Percentiles rank a stretch among this genome's conserved stretches.
Evolutionary conservation across 2,329 filamentous ascomycete species (phyloP).

Genomic region (Periglandula ipomoeae): DNA sequence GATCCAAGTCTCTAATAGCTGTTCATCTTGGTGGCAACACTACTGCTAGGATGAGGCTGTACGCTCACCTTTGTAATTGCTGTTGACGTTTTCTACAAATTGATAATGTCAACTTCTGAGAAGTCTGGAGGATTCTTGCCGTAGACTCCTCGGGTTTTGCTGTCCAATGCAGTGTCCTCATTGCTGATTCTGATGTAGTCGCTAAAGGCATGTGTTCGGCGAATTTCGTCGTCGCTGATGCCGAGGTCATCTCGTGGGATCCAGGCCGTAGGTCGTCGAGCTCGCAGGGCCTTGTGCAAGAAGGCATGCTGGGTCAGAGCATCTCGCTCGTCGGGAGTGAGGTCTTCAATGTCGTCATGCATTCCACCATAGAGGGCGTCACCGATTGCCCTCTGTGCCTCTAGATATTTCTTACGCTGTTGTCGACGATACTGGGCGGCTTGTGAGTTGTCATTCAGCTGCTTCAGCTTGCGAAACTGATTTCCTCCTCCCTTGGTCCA

Average conservation of each 20-base stretch:
- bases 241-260: constrained; percentile 86
- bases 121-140: constrained; percentile 82
- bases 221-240: constrained; percentile 84
- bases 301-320: constrained; percentile 80
- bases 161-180: constrained; percentile 80
- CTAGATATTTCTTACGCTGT: constrained; percentile 51
- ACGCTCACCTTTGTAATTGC: too few species aligned
- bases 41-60: too few species aligned
- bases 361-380: constrained; percentile 79
- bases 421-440: constrained; percentile 39
- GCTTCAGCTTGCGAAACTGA: constrained; percentile 36
- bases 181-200: constrained; percentile 89
- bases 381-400: constrained; percentile 64
- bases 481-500: constrained; percentile 36
- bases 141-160: constrained; percentile 74
- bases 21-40: neutral
- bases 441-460: constrained; percentile 20
- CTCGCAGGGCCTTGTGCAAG: constrained; percentile 78
- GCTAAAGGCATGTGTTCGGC: constrained; percentile 65
- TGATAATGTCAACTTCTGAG: constrained; percentile 78
- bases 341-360: constrained; percentile 88
- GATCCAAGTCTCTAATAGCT: too few species aligned
- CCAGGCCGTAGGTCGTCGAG: constrained; percentile 83
- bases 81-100: constrained; percentile 40
- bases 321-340: constrained; percentile 84